A percentile compares a stretch with the other conserved stretches of the same genome.
These are phyloP conservation scores for Fonsecaea pedrosoi DNA, from an alignment of 2,329 filamentous ascomycete species.

Conservation along the genomic window DNA sequence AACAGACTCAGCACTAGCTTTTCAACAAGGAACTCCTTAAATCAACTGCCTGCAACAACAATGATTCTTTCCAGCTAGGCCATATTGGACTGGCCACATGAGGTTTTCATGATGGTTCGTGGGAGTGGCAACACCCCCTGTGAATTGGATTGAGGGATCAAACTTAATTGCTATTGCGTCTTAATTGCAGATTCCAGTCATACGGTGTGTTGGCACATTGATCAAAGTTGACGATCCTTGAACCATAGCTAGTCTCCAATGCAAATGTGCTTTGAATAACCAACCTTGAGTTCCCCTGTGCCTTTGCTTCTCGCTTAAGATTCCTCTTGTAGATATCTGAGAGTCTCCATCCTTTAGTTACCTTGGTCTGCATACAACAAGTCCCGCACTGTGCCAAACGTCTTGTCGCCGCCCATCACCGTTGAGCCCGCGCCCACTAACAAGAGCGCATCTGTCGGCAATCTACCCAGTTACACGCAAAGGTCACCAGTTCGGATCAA, in stretches of 20 bases:
- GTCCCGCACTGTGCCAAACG: background rate
- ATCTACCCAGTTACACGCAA: background rate
- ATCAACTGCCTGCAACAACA: slow-evolving; percentile 18
- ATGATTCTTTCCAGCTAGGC: slow-evolving; percentile 27
- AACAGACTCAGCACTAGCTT: slow-evolving; percentile 24
- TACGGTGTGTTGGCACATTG: slow-evolving; percentile 20
- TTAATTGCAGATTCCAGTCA: slow-evolving; percentile 23
- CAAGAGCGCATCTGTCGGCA: background rate
- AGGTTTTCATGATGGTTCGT: slow-evolving; percentile 6
- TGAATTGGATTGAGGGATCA: slow-evolving; percentile 27
- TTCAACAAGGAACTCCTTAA: slow-evolving; percentile 13
- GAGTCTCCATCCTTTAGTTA: background rate
- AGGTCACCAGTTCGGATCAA: background rate
- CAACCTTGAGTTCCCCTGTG: background rate
- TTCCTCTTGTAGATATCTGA: background rate
- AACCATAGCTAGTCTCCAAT: slow-evolving; percentile 24
- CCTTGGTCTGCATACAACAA: background rate
- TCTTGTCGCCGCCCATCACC: background rate
- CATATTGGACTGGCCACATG: slow-evolving; percentile 29
- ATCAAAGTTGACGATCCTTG: slow-evolving; percentile 25
- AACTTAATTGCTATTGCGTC: slow-evolving; percentile 28
- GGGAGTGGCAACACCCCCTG: slow-evolving; percentile 1
- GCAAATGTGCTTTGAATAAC: slow-evolving; percentile 26
- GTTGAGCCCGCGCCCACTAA: background rate
- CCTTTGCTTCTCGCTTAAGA: background rate